Percentiles rank a stretch among this genome's conserved stretches.
phyloP scores from a whole-genome alignment of 352 stramenopile species.

The Phytophthora pini region DNA sequence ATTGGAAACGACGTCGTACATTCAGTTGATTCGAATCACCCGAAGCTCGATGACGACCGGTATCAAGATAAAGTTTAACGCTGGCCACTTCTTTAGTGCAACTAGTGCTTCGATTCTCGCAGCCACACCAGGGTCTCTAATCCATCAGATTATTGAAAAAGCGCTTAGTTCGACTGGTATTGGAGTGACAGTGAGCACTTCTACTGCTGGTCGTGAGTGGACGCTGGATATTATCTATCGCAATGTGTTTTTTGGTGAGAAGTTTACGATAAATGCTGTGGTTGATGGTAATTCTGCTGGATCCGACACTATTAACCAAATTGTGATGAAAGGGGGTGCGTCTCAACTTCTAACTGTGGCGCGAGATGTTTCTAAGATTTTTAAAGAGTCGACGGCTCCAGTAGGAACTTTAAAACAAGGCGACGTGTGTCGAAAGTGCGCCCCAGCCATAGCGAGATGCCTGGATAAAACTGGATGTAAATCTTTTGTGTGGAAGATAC shows the following conservation, averaged over 20 bases:
- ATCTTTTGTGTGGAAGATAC: no score
- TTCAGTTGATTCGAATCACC: slow-evolving; percentile 20
- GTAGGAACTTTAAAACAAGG: background rate
- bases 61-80: slow-evolving; percentile 9
- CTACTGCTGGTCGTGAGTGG: slow-evolving; percentile 1
- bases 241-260: slow-evolving; percentile 12
- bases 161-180: slow-evolving; percentile 3
- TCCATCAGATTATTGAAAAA: slow-evolving; percentile 5
- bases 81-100: background rate
- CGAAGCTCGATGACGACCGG: background rate
- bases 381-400: background rate
- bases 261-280: slow-evolving; percentile 8
- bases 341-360: slow-evolving; percentile 12
- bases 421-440: no score
- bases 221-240: slow-evolving; percentile 25
- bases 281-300: background rate
- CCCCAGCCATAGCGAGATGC: no score
- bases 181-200: no score
- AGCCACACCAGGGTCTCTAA: background rate
- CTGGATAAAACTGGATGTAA: no score
- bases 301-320: slow-evolving; percentile 10
- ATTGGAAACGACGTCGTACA: slow-evolving; percentile 24
- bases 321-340: slow-evolving; percentile 22
- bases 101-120: slow-evolving; percentile 5
- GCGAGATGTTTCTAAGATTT: slow-evolving; percentile 11